A percentile compares a stretch with the other conserved stretches of the same genome.
These are phyloP conservation scores for Fragaria iinumae DNA, from an alignment of 306 rosid genomes.

Conservation along the genomic window DNA sequence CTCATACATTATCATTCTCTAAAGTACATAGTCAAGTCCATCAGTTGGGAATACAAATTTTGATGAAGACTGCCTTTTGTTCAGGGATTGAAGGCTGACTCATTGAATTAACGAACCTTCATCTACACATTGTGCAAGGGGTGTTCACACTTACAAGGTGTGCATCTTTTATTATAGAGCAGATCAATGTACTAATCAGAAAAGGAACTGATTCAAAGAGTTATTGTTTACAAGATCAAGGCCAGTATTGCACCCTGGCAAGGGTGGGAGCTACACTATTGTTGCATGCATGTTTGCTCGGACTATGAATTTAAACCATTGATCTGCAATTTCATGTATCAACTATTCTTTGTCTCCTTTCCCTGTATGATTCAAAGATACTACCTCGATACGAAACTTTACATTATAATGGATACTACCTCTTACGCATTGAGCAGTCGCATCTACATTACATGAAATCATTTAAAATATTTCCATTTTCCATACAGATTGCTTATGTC, in stretches of 20 bases:
- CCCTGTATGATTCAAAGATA: neutral
- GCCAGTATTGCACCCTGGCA: neutral
- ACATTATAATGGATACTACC: neutral
- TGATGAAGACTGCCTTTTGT: constrained; percentile 5
- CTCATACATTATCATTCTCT: neutral
- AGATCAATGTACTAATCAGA: neutral
- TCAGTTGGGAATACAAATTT: neutral
- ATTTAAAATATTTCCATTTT: too few species aligned
- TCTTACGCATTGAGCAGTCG: too few species aligned
- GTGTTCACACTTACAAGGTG: neutral
- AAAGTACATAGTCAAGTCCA: neutral
- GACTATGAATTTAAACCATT: neutral
- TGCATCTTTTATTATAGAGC: constrained; percentile 5
- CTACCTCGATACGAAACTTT: neutral
- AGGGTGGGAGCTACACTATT: neutral
- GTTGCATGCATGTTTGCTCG: neutral
- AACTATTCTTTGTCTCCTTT: neutral
- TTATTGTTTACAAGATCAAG: constrained; percentile 1
- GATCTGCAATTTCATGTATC: neutral
- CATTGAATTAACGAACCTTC: constrained; percentile 3
- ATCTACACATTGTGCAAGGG: neutral
- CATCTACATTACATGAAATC: too few species aligned
- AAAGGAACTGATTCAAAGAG: neutral
- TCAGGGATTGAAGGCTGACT: constrained; percentile 24
- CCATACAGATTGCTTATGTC: too few species aligned